A percentile compares a stretch with the other conserved stretches of the same genome.
phyloP scores from a whole-genome alignment of 768 basidiomycete species.

The Suillus tomentosus region DNA sequence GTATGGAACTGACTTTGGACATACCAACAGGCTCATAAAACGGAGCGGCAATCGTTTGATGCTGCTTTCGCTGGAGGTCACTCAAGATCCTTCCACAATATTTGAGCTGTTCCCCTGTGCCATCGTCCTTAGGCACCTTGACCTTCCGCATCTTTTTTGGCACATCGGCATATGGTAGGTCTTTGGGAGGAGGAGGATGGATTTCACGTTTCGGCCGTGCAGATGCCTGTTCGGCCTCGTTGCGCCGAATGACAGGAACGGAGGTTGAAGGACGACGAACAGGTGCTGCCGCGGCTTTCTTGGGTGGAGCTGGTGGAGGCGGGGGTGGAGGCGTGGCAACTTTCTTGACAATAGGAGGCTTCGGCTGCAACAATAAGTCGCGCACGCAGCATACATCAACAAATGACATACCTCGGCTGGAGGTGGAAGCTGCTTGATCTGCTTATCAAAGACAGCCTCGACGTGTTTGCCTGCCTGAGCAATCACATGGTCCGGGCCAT shows the following conservation, averaged over 20 bases:
- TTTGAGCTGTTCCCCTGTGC: slow-evolving; percentile 79
- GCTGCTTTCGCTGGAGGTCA: slow-evolving; percentile 80
- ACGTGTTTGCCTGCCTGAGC: slow-evolving; percentile 79
- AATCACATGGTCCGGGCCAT: slow-evolving; percentile 87
- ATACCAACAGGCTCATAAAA: slow-evolving; percentile 95
- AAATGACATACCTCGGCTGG: slow-evolving; percentile 66
- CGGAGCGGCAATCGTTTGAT: slow-evolving; percentile 69
- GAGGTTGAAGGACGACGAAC: slow-evolving; percentile 78
- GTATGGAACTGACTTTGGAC: slow-evolving; percentile 32
- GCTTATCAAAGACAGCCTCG: slow-evolving; percentile 85
- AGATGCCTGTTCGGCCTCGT: slow-evolving; percentile 53
- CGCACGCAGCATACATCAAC: slow-evolving; percentile 18
- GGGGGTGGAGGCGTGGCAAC: slow-evolving; percentile 40
- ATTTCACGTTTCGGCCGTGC: slow-evolving; percentile 97
- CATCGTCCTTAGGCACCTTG: slow-evolving; percentile 62
- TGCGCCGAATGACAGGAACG: slow-evolving; percentile 81
- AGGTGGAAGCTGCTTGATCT: slow-evolving; percentile 80
- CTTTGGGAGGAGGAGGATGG: slow-evolving; percentile 92
- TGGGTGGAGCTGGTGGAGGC: slow-evolving; percentile 29
- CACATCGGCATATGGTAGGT: slow-evolving; percentile 77
- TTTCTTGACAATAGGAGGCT: slow-evolving; percentile 50
- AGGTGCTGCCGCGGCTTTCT: slow-evolving; percentile 41
- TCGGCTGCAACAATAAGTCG: slow-evolving; percentile 33
- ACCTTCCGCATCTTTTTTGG: slow-evolving; percentile 69
- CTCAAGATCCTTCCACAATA: slow-evolving; percentile 76